Percentiles rank a stretch among this genome's conserved stretches.
Evolutionary conservation across 306 rosid genomes (phyloP).

Genomic region (Fragaria iinumae): DNA sequence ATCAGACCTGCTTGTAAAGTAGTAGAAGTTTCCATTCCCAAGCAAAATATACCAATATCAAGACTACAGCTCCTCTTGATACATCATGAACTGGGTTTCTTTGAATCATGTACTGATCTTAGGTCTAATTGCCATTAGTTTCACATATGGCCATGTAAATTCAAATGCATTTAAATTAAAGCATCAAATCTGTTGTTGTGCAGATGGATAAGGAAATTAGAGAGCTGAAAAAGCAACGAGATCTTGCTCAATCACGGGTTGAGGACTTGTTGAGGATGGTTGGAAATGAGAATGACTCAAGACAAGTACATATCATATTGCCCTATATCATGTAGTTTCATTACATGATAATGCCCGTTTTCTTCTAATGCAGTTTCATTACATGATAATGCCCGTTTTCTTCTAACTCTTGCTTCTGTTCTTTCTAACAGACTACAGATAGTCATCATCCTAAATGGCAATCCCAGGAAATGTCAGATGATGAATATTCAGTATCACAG

Average conservation of each 20-base stretch:
- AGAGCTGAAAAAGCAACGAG: constrained; percentile 84
- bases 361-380: constrained; percentile 21
- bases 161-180: constrained; percentile 16
- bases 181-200: constrained; percentile 16
- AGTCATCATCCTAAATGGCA: constrained; percentile 40
- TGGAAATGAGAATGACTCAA: constrained; percentile 57
- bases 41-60: not conserved
- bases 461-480: constrained; percentile 55
- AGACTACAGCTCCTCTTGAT: not conserved
- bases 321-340: constrained; percentile 15
- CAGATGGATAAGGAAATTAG: constrained; percentile 90
- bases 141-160: not conserved
- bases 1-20: not conserved
- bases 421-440: constrained; percentile 35
- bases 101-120: constrained; percentile 1
- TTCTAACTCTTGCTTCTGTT: constrained; percentile 14
- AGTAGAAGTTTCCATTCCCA: not conserved
- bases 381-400: constrained; percentile 10
- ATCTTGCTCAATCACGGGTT: constrained; percentile 90
- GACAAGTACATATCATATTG: constrained; percentile 45
- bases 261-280: constrained; percentile 73
- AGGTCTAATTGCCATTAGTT: not conserved
- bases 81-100: not conserved
- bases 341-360: constrained; percentile 10
- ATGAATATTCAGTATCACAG: constrained; percentile 75